These are phyloP conservation scores for Cryoendolithus antarcticus DNA, from an alignment of 2,329 filamentous ascomycete genomes.

Conservation along the genomic window DNA sequence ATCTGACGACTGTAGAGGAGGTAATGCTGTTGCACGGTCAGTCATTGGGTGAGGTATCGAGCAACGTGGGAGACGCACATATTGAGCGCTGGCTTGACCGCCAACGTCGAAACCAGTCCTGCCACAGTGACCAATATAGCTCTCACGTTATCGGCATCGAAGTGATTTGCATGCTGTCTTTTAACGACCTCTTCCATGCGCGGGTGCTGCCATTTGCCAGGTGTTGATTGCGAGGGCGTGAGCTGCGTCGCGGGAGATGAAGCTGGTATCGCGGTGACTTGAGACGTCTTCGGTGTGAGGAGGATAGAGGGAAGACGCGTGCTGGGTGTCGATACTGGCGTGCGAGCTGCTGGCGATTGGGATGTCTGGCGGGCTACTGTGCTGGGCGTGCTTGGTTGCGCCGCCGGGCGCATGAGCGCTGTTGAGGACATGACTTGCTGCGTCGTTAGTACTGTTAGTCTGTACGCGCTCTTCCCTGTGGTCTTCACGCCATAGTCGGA, in stretches of 20 bases:
- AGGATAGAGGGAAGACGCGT: not conserved
- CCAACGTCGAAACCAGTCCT: constrained; percentile 40
- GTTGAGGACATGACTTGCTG: constrained; percentile 16
- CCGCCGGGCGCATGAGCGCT: constrained; percentile 7
- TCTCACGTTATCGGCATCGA: constrained; percentile 64
- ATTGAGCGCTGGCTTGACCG: constrained; percentile 28
- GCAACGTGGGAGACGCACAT: no score
- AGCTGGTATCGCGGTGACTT: constrained; percentile 1
- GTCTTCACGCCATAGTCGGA: no score
- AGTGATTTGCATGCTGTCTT: constrained; percentile 65
- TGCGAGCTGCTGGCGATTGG: no score
- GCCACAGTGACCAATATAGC: constrained; percentile 56
- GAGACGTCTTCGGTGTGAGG: constrained; percentile 3
- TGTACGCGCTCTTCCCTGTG: no score
- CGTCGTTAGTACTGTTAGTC: constrained; percentile 6
- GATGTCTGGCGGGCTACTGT: no score
- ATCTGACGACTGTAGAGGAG: not conserved
- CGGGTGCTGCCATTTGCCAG: constrained; percentile 82
- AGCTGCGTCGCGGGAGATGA: constrained; percentile 6
- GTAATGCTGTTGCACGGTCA: constrained; percentile 1
- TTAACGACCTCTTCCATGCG: constrained; percentile 74
- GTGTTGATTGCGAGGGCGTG: constrained; percentile 12
- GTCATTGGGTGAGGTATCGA: no score
- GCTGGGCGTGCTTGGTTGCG: no score
- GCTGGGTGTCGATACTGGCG: no score